Evolutionary conservation across 352 stramenopile genomes (phyloP).

Genomic region (Globisporangium apiculatum): DNA sequence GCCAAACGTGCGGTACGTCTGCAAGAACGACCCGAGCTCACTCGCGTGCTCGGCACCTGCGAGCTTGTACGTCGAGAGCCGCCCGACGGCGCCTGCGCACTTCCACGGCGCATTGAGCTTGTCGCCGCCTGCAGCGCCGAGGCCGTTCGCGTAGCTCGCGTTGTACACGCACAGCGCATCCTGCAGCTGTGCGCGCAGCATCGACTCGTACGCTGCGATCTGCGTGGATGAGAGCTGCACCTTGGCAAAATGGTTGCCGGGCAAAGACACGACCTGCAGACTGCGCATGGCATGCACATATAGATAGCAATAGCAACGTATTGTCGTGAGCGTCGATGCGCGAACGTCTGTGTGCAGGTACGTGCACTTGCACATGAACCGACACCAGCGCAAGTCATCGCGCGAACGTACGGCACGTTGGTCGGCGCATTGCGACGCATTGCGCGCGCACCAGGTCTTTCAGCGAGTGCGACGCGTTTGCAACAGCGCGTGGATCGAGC

Average conservation of each 20-base stretch:
- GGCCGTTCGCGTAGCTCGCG: slow-evolving; percentile 13
- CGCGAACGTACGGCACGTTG: neutral
- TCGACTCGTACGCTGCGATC: slow-evolving; percentile 21
- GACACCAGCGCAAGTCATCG: neutral
- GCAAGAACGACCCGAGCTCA: slow-evolving; percentile 16
- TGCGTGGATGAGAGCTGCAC: slow-evolving; percentile 25
- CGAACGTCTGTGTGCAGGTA: neutral
- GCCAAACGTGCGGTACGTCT: slow-evolving; percentile 39
- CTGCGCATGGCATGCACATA: neutral
- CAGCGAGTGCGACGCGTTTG: no score
- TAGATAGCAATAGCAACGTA: neutral
- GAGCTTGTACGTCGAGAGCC: slow-evolving; percentile 36
- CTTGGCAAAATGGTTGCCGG: slow-evolving; percentile 13
- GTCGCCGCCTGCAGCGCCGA: slow-evolving; percentile 11
- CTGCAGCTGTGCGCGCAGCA: slow-evolving; percentile 39
- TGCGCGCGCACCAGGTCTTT: neutral
- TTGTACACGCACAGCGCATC: slow-evolving; percentile 29
- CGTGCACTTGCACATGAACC: neutral
- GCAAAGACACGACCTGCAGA: slow-evolving; percentile 7
- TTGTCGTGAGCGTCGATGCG: neutral
- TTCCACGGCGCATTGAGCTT: slow-evolving; percentile 36
- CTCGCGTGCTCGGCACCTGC: slow-evolving; percentile 12
- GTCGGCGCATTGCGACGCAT: slow-evolving; percentile 3
- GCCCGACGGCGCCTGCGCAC: slow-evolving; percentile 23
- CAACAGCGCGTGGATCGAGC: no score